These are phyloP conservation scores for Henckelia pumila DNA, from an alignment of 257 asterid genomes.

Conservation along the genomic window DNA sequence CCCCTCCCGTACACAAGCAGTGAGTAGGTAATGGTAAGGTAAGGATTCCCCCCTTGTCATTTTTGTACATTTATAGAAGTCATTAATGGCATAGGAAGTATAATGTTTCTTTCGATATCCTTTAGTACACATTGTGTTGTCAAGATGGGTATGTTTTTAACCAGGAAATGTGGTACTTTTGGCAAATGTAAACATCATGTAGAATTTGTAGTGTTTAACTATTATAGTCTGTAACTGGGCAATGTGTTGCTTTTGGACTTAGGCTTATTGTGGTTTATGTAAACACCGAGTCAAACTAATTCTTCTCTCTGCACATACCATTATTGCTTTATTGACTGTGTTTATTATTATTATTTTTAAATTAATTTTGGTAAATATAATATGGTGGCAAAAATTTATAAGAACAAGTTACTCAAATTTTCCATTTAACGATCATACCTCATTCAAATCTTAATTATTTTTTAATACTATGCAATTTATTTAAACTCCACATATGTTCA, in stretches of 20 bases:
- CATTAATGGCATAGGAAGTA: constrained; percentile 22
- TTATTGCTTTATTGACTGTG: background rate
- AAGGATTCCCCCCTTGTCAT: constrained; percentile 5
- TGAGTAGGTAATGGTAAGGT: constrained; percentile 27
- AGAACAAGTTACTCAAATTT: no score
- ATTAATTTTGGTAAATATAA: background rate
- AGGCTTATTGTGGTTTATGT: background rate
- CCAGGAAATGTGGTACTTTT: constrained; percentile 8
- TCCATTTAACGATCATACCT: no score
- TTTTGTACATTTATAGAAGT: constrained; percentile 46
- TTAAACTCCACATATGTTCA: no score
- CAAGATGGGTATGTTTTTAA: background rate
- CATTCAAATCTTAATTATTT: no score
- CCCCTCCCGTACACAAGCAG: constrained; percentile 87
- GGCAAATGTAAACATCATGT: constrained; percentile 32
- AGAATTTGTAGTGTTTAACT: constrained; percentile 14
- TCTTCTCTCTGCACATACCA: background rate
- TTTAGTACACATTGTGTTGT: constrained; percentile 6
- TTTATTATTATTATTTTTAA: no score
- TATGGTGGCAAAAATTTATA: no score
- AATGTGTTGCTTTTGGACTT: background rate
- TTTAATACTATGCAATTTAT: no score
- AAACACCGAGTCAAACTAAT: background rate
- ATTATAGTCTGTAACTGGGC: background rate
- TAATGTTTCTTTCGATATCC: constrained; percentile 22